phyloP scores from a whole-genome alignment of 2,329 filamentous ascomycete genomes.

The Penicillium brevicompactum region DNA sequence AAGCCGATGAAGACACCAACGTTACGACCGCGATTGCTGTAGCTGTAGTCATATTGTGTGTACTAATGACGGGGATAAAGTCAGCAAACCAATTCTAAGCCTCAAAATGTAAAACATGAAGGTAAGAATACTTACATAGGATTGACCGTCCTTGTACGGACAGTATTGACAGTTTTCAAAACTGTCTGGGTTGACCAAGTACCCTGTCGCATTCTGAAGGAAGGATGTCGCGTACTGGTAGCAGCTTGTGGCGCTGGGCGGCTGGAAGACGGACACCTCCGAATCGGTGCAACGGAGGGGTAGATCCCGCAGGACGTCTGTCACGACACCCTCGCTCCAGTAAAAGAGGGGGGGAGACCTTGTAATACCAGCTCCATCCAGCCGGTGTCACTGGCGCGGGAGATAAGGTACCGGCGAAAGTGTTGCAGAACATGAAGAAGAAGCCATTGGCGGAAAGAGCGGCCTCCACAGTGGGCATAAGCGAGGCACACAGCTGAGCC shows the following conservation, averaged over 20 bases:
- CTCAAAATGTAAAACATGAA: too few relatives aligned
- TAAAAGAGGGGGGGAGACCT: conserved; percentile 82
- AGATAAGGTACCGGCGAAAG: conserved; percentile 84
- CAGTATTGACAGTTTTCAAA: conserved; percentile 74
- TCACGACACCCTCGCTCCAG: conserved; percentile 73
- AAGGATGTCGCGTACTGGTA: conserved; percentile 71
- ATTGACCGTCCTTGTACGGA: conserved; percentile 70
- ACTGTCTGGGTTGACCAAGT: conserved; percentile 61
- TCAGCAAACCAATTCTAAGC: too few relatives aligned
- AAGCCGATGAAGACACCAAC: conserved; percentile 55
- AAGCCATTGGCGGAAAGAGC: conserved; percentile 63
- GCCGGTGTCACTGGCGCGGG: conserved; percentile 71
- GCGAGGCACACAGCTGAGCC: too few relatives aligned
- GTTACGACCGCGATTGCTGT: too few relatives aligned
- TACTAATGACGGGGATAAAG: too few relatives aligned
- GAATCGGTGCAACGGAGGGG: conserved; percentile 58
- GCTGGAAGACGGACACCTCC: conserved; percentile 68
- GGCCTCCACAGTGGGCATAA: conserved; percentile 66
- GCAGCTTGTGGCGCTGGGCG: conserved; percentile 66
- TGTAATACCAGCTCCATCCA: conserved; percentile 80
- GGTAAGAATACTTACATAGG: conserved; percentile 58
- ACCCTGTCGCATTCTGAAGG: conserved; percentile 64
- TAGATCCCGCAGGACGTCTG: conserved; percentile 68
- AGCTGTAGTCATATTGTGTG: too few relatives aligned
- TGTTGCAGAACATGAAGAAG: conserved; percentile 74